phyloP scores from a whole-genome alignment of 192 early-diverging fungal genomes.

The Rhizophagus prolifer region DNA sequence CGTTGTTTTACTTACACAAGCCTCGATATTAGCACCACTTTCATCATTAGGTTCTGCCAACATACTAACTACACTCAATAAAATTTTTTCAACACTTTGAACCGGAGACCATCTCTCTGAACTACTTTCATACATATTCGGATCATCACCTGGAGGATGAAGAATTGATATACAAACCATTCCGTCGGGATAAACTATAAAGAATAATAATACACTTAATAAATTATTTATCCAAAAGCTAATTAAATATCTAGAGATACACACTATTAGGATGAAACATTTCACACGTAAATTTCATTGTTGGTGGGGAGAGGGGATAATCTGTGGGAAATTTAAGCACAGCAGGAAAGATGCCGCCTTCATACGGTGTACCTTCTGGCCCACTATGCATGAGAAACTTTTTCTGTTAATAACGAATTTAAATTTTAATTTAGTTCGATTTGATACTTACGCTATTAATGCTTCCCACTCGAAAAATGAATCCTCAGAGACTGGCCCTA shows the following conservation, averaged over 20 bases:
- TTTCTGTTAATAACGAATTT: constrained; percentile 36
- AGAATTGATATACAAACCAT: constrained; percentile 98
- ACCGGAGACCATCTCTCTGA: constrained; percentile 97
- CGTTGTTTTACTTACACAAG: constrained; percentile 63
- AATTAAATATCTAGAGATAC: background rate
- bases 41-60: constrained; percentile 98
- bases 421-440: background rate
- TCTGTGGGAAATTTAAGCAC: constrained; percentile 86
- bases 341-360: constrained; percentile 92
- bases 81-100: constrained; percentile 97
- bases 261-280: constrained; percentile 93
- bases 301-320: constrained; percentile 93
- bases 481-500: constrained; percentile 78
- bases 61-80: constrained; percentile 94
- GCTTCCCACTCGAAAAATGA: constrained; percentile 91
- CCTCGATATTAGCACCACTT: constrained; percentile 97
- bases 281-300: constrained; percentile 94
- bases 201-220: background rate
- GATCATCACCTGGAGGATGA: constrained; percentile 97
- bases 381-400: constrained; percentile 55
- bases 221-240: background rate
- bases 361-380: constrained; percentile 91
- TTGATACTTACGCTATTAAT: constrained; percentile 65
- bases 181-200: constrained; percentile 86
- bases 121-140: constrained; percentile 95